Evolutionary conservation across 139 green algal genomes (phyloP), one percentile per base, ranked within the genome.

Genomic region (Diplosphaera chodatii): DNA sequence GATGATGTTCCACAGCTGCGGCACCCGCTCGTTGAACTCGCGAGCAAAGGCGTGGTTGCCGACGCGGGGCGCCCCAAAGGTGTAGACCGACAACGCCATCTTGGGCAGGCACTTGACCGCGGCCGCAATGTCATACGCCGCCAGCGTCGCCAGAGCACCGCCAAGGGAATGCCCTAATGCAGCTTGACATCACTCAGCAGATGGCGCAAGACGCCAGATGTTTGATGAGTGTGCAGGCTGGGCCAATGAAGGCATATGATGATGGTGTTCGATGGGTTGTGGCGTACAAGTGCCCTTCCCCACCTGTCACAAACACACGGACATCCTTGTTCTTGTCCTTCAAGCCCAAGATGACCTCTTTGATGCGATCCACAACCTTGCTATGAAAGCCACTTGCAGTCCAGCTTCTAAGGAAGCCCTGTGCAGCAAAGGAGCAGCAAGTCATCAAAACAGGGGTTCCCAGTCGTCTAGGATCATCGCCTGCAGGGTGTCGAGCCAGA

Each of bases 41-140:
- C 63, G 16, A 0, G 86, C 86, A 74, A 86, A 88, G 16, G 74
- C 74, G 66, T 85, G 77, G 78, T 91, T 91, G 74, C 86, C 86
- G 0, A 70, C 67, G 18, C 82, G 72, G 0, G 86, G 86, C 0
- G 76, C 77, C 32, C 86, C 86, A 70, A 81, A 88, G 28, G 84
- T 83, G 69, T 76, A 79, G 2, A 31, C n/a, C 25, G 25, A 32
- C 25, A 65, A n/a, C 4, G 5, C 21, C 59, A 65, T 31, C 25
- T 65, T 65, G 59, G n/a, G n/a, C 27, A 65, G n/a, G 59, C 59
- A 65, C 27, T 31, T 31, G 59, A 25, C 32, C 5, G 59, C 59
- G 27, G 59, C 59, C 59, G 32, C 25, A 18, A 65, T 65, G 59
- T 65, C 59, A 10, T 28, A 32, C 28, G 59, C 59, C 25, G 27